Conservation (phyloP, 2,329 filamentous ascomycete genomes). For the Trichoderma harzianum region DNA sequence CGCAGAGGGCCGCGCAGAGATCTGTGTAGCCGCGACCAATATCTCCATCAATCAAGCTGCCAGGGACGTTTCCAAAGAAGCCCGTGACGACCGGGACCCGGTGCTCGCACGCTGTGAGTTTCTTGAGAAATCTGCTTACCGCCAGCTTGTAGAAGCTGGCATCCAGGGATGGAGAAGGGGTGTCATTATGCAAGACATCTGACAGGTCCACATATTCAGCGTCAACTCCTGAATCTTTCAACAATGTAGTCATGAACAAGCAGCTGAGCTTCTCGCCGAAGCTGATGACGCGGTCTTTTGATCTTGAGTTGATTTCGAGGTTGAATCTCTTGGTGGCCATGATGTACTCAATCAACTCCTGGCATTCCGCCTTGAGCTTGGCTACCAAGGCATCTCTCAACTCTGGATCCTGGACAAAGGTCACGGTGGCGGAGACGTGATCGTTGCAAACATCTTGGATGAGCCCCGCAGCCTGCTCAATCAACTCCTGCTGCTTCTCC, state of each 20-base stretch:
- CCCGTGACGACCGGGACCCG: slow-evolving; percentile 80
- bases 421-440: slow-evolving; percentile 70
- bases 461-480: slow-evolving; percentile 66
- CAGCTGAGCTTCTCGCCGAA: slow-evolving; percentile 96
- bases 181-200: slow-evolving; percentile 70
- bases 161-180: slow-evolving; percentile 52
- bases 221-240: slow-evolving; percentile 76
- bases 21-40: slow-evolving; percentile 96
- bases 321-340: slow-evolving; percentile 62
- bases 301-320: slow-evolving; percentile 72
- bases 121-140: slow-evolving; percentile 57
- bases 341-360: slow-evolving; percentile 72
- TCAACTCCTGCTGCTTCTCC: slow-evolving; percentile 49
- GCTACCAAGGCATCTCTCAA: slow-evolving; percentile 58
- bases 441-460: slow-evolving; percentile 80
- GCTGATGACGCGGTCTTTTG: slow-evolving; percentile 85
- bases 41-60: slow-evolving; percentile 80
- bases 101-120: slow-evolving; percentile 61
- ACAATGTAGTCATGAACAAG: slow-evolving; percentile 78
- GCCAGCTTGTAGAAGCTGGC: slow-evolving; percentile 68
- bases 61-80: slow-evolving; percentile 91
- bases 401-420: slow-evolving; percentile 55
- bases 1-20: slow-evolving; percentile 86
- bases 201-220: slow-evolving; percentile 89
- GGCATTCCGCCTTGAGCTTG: slow-evolving; percentile 75